Base-by-base conservation (phyloP, 2,329 filamentous ascomycete genomes). In the Malbranchea zuffiana region DNA sequence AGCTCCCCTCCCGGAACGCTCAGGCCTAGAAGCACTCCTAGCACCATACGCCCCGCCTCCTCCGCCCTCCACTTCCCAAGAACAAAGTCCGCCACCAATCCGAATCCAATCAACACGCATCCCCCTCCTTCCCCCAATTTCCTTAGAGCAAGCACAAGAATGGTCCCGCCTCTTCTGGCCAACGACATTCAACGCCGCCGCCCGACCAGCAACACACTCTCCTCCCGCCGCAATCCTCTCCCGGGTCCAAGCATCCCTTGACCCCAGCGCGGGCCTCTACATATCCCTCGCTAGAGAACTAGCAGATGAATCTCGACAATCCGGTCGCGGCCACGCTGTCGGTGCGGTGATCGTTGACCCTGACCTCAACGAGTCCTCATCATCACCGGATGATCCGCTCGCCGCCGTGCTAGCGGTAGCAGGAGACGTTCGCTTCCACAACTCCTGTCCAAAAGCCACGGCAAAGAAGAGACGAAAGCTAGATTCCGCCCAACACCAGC, bases 331-430 rank as follows among this genome's bases (percentile, higher is more conserved):
- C 13, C 55, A 62, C 11, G 44, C 49, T 0, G 52, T 66, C 3
- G 64, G 63, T 18, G 63, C 61, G 5, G 64, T 67, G 8, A 54
- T 66, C 13, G 64, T 66, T 16, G 63, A 67, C 40, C 59, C 61
- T 1, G 47, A 50, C n/a, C 54, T 61, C 26, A 44, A 47, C 1
- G 43, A 53, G 4, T 41, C 50, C 20, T n/a, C n/a, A n/a, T n/a
- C 44, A 44, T 8, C 45, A 50, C 17, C 50, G 8, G 44, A 50
- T n/a, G 52, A 58, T 24, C 59, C 53, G 50, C 49, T 55, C n/a
- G 49, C 57, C 15, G 57, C 59, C 3, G 50, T 67, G 11, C 46
- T 67, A 12, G 61, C 59, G 15, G 63, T 65, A 23, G 63, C 60
- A 3, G 63, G 62, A 4, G 64, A 67, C 46, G 61, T 56, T 24